Evolutionary conservation across 2,329 filamentous ascomycete genomes (phyloP), one percentile per base, ranked within the genome.

Genomic region (Fragosphaeria purpurea): DNA sequence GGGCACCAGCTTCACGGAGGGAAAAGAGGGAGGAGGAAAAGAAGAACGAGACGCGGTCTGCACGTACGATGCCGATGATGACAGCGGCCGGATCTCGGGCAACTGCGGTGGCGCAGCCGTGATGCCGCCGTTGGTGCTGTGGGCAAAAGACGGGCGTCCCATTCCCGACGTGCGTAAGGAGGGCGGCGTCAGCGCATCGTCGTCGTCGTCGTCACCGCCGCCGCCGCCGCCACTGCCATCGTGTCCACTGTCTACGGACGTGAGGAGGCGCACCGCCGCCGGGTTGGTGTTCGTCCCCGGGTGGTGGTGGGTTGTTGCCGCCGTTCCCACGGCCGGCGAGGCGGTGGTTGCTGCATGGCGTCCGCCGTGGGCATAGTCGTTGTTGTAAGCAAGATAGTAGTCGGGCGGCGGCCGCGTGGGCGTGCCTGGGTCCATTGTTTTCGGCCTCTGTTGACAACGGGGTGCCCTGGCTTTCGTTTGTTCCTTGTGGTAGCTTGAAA

Each of bases 251-350:
- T 83, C 80, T 63, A 80, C 71, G 6, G 78, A 82, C 48, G 79
- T 83, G 66, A 84, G 67, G 59, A 84, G 67, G 59, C 80, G 73
- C 50, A 83, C 73, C 54, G 73, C 76, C 37, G 79, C 72, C 43
- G 71, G 65, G 60, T 74, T 75, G 52, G 60, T 35, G 8, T 37
- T 39, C 13, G 48, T 42, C 34, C 45, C 31, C 6, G 31, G 3
- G 41, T 50, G 51, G n/a, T 32, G 31, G 34, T 39, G 40, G 30
- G 38, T 47, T 59, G 50, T 71, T 67, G 53, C 70, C 68, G 40
- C 67, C 68, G 13, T 71, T 70, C 33, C 70, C 22, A 22, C 22
- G 22, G 22, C 22, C 22, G 22, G 22, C 22, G 22, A 22, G 22
- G 22, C 22, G 73, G 55, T 11, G 11, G 71, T 67, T 39, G 34